phyloP scores from a whole-genome alignment of 176 grass and related monocot genomes.

The Lolium rigidum region DNA sequence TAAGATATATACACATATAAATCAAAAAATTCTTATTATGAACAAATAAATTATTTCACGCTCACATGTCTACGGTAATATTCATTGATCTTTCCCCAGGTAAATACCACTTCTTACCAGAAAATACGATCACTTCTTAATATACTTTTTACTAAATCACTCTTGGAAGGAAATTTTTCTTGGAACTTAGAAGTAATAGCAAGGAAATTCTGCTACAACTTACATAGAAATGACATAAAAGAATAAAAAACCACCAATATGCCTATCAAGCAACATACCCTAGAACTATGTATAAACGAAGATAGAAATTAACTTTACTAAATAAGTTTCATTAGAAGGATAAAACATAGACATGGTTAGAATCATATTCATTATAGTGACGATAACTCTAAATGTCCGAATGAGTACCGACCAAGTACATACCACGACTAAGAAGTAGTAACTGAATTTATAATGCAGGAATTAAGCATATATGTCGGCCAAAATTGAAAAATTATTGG shows the following conservation, averaged over 20 bases:
- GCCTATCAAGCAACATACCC: neutral
- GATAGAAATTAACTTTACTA: neutral
- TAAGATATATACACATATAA: neutral
- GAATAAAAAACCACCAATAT: neutral
- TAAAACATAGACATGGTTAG: too few species aligned
- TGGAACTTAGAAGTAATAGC: neutral
- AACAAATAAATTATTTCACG: neutral
- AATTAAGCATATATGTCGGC: too few species aligned
- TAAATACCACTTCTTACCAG: neutral
- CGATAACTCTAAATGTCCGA: too few species aligned
- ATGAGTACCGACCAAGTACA: too few species aligned
- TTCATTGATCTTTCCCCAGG: neutral
- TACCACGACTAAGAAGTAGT: too few species aligned
- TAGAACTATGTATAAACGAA: too few species aligned
- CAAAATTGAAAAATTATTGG: too few species aligned
- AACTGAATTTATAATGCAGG: too few species aligned
- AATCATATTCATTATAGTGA: too few species aligned
- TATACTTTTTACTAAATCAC: neutral
- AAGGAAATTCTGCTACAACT: neutral
- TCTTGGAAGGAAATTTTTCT: neutral
- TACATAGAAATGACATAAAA: neutral
- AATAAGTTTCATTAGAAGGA: too few species aligned
- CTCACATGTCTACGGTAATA: neutral
- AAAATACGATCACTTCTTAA: neutral
- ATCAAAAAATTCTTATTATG: neutral